These are phyloP conservation scores for Kodamaea plutei DNA, from an alignment of 1,139 yeast species.

Conservation along the genomic window DNA sequence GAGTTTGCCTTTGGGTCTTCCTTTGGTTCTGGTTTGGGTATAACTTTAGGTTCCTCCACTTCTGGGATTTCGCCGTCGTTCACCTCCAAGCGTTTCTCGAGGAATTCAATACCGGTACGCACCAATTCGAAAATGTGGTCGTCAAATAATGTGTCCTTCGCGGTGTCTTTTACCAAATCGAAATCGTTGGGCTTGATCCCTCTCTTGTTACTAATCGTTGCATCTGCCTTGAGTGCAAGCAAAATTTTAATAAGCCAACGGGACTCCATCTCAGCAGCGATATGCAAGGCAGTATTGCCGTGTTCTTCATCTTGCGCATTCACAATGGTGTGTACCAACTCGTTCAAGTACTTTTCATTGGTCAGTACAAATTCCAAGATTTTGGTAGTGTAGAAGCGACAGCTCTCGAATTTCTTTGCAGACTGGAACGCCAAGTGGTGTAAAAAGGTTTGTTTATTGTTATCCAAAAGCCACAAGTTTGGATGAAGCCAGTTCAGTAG, in stretches of 20 bases:
- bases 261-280: constrained; percentile 87
- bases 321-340: constrained; percentile 61
- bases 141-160: constrained; percentile 13
- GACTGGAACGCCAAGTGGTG: constrained; percentile 34
- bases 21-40: constrained; percentile 8
- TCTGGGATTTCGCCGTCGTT: constrained; percentile 14
- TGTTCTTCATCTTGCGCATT: constrained; percentile 69
- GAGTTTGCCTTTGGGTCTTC: constrained; percentile 14
- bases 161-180: constrained; percentile 50
- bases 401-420: constrained; percentile 28
- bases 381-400: constrained; percentile 69
- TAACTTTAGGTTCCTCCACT: constrained; percentile 20
- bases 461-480: constrained; percentile 34
- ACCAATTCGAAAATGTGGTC: constrained; percentile 35
- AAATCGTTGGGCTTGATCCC: constrained; percentile 86
- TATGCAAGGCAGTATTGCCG: constrained; percentile 86
- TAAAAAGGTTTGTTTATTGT: constrained; percentile 30
- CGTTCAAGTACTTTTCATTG: constrained; percentile 50
- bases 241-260: constrained; percentile 76
- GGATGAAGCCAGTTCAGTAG: constrained; percentile 37
- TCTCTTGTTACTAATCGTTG: constrained; percentile 70
- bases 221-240: constrained; percentile 83
- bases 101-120: constrained; percentile 32
- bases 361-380: constrained; percentile 75
- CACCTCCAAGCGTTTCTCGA: constrained; percentile 27